These are phyloP conservation scores for Tricholoma sp. DNA, from an alignment of 768 basidiomycete species.

Conservation along the genomic window DNA sequence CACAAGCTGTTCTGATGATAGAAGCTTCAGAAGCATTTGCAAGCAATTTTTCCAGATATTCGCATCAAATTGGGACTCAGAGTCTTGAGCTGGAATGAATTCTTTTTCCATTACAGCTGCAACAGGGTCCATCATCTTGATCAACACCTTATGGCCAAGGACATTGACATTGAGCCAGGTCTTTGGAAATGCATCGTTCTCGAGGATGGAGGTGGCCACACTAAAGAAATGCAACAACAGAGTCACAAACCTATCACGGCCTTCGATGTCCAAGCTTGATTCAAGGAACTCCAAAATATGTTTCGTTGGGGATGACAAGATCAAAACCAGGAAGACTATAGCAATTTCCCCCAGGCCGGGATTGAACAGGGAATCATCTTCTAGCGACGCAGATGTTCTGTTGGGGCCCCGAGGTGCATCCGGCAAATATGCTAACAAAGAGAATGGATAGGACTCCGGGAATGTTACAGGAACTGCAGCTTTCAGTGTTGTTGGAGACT, in stretches of 20 bases:
- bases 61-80: conserved; percentile 63
- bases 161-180: conserved; percentile 92
- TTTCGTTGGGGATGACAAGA: conserved; percentile 74
- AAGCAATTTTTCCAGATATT: conserved; percentile 80
- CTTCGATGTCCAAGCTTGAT: conserved; percentile 82
- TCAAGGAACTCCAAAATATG: conserved; percentile 77
- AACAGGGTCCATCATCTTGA: conserved; percentile 85
- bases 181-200: conserved; percentile 83
- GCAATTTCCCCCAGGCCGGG: conserved; percentile 82
- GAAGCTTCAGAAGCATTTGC: conserved; percentile 73
- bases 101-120: conserved; percentile 70
- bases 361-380: conserved; percentile 55
- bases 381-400: conserved; percentile 34
- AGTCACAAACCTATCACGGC: conserved; percentile 67
- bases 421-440: conserved; percentile 65
- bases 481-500: conserved; percentile 52
- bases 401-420: conserved; percentile 42
- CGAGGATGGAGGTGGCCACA: conserved; percentile 73
- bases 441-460: conserved; percentile 92
- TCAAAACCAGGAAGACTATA: conserved; percentile 75
- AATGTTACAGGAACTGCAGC: conserved; percentile 72
- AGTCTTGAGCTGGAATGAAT: conserved; percentile 70
- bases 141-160: conserved; percentile 79
- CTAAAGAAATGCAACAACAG: conserved; percentile 78
- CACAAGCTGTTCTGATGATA: conserved; percentile 86